phyloP scores from a whole-genome alignment of 495 filamentous ascomycete genomes.

The Talaromyces wortmannii region DNA sequence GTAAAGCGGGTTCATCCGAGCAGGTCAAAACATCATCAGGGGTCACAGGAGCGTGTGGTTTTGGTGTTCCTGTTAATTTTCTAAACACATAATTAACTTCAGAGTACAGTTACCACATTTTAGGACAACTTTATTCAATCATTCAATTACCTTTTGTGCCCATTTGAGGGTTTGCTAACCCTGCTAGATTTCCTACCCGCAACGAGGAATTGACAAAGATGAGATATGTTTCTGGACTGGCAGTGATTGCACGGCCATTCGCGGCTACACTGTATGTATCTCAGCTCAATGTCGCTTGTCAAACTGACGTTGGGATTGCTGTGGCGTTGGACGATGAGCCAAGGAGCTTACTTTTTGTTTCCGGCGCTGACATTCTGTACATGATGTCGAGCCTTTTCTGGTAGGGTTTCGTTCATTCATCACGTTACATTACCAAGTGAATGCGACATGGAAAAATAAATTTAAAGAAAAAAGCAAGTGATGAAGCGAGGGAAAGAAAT shows the following conservation, averaged over 20 bases:
- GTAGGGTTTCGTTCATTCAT: background rate
- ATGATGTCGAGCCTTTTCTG: slow-evolving; percentile 8
- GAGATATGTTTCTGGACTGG: slow-evolving; percentile 19
- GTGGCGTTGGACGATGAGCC: background rate
- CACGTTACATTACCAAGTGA: background rate
- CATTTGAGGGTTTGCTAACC: background rate
- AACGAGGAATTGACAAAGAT: slow-evolving; percentile 20
- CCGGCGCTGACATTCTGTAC: slow-evolving; percentile 26
- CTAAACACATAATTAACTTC: no score
- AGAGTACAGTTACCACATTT: no score
- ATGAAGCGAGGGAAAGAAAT: no score
- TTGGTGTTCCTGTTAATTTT: no score
- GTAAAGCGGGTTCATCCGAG: background rate
- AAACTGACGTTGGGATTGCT: background rate
- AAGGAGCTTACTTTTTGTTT: slow-evolving; percentile 25
- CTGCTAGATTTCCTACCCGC: background rate
- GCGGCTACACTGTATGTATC: slow-evolving; percentile 20
- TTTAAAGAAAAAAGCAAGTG: no score
- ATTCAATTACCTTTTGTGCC: slow-evolving; percentile 10
- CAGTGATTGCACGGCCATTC: slow-evolving; percentile 30
- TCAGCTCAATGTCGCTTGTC: background rate
- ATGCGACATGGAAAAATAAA: no score
- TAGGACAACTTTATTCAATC: background rate
- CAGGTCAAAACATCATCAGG: background rate
- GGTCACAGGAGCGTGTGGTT: no score